These are phyloP conservation scores for Choricystis sp. DNA, from an alignment of 139 green algal genomes.

Conservation along the genomic window DNA sequence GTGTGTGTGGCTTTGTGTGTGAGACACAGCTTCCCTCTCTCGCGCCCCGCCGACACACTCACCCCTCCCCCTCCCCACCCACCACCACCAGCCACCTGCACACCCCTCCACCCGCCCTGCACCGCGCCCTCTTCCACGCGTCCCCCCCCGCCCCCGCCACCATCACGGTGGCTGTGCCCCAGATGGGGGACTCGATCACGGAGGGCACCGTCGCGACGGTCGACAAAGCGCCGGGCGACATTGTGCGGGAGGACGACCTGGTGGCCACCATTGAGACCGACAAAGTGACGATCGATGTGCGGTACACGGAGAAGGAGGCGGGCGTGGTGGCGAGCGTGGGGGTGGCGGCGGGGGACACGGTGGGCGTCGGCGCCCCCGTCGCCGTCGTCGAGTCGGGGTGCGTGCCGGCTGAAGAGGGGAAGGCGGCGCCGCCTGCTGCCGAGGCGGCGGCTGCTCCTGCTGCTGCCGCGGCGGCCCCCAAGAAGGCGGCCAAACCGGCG, in stretches of 20 bases:
- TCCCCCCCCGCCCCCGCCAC: background rate
- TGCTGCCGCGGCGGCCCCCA: background rate
- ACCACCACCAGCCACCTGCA: background rate
- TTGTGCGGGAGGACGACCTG: conserved; percentile 79
- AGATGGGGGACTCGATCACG: conserved; percentile 88
- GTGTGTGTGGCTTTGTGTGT: no score
- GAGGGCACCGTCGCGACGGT: conserved; percentile 74
- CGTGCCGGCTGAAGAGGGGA: conserved; percentile 6
- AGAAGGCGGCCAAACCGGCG: background rate
- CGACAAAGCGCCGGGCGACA: conserved; percentile 63
- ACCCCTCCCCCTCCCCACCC: background rate
- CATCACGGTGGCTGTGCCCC: conserved; percentile 39
- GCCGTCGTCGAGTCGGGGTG: conserved; percentile 41
- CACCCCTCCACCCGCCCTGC: background rate
- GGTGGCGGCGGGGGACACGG: conserved; percentile 66
- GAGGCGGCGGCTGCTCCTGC: conserved; percentile 9
- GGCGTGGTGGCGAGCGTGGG: conserved; percentile 41
- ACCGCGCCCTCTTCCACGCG: background rate
- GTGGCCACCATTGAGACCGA: conserved; percentile 97
- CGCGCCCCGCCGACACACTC: background rate
- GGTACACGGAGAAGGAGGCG: conserved; percentile 41
- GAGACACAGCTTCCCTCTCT: no score
- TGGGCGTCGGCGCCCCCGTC: conserved; percentile 72
- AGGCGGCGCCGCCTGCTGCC: conserved; percentile 1
- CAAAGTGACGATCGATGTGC: conserved; percentile 87